These are phyloP conservation scores for Orbilia javanica DNA, from an alignment of 2,329 filamentous ascomycete species.

Conservation along the genomic window DNA sequence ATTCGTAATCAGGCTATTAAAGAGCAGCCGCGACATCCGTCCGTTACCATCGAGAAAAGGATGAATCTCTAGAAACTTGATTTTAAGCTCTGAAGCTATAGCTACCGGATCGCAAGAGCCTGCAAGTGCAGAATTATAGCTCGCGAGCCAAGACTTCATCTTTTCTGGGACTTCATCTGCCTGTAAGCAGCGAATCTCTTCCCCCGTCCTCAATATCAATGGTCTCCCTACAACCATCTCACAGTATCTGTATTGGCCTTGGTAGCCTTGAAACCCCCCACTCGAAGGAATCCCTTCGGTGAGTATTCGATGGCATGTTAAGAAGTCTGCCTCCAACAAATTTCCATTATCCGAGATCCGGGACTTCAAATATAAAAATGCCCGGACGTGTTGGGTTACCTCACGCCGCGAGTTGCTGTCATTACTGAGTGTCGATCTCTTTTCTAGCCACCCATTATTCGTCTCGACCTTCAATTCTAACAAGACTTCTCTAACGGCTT, in stretches of 20 bases:
- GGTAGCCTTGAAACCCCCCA: constrained; percentile 5
- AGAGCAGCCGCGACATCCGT: constrained; percentile 14
- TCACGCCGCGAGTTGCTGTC: background rate
- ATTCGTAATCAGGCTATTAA: constrained; percentile 10
- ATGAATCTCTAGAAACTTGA: constrained; percentile 24
- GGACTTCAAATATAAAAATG: constrained; percentile 18
- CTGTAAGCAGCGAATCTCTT: background rate
- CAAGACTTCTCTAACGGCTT: background rate
- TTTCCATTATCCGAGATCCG: background rate
- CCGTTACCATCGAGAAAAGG: constrained; percentile 44
- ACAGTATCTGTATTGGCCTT: constrained; percentile 12
- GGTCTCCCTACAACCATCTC: background rate
- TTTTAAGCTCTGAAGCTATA: constrained; percentile 13
- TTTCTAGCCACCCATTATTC: background rate
- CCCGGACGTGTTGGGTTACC: constrained; percentile 29
- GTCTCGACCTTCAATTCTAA: too few relatives aligned
- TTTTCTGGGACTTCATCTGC: background rate
- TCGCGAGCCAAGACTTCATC: background rate
- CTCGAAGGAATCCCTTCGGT: background rate
- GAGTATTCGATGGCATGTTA: constrained; percentile 6
- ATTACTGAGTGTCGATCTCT: background rate
- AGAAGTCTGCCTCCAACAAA: background rate
- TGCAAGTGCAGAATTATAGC: background rate
- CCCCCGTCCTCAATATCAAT: background rate
- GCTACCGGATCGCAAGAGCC: constrained; percentile 3